A percentile compares a stretch with the other conserved stretches of the same genome.
phyloP scores from a whole-genome alignment of 768 basidiomycete species.

The Termitomyces sp. region DNA sequence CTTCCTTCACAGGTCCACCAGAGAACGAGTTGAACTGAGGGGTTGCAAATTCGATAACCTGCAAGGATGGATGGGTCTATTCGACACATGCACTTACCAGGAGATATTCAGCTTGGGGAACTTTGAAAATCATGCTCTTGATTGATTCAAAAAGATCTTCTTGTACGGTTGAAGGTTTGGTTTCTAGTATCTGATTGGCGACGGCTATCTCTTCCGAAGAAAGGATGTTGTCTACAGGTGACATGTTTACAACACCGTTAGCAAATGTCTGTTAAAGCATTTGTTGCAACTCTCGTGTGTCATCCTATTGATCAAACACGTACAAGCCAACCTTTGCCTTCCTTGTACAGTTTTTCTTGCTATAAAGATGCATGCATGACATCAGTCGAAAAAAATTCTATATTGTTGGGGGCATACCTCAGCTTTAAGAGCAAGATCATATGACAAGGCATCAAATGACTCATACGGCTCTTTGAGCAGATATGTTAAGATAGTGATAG shows the following conservation, averaged over 20 bases:
- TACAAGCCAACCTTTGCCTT: constrained; percentile 24
- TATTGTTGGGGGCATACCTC: constrained; percentile 13
- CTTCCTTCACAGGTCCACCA: constrained; percentile 17
- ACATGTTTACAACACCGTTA: constrained; percentile 21
- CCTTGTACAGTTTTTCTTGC: constrained; percentile 22
- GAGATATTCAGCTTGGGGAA: constrained; percentile 24
- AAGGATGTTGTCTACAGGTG: constrained; percentile 20
- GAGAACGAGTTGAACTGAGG: constrained; percentile 27
- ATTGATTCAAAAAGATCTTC: constrained; percentile 21
- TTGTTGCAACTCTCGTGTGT: not conserved
- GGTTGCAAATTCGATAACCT: not conserved
- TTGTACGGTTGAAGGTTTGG: constrained; percentile 22
- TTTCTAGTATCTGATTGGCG: constrained; percentile 17
- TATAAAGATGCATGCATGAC: not conserved
- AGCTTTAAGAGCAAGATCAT: constrained; percentile 20
- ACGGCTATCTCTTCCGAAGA: constrained; percentile 15
- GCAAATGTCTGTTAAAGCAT: constrained; percentile 22
- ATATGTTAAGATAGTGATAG: constrained; percentile 23
- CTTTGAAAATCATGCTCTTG: constrained; percentile 18
- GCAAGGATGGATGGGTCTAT: not conserved
- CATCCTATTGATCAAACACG: not conserved
- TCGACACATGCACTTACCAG: constrained; percentile 14
- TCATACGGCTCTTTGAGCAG: constrained; percentile 21
- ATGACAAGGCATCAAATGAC: constrained; percentile 25
- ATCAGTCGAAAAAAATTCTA: not conserved